Conservation (phyloP, 345 rosid species). For the Erucastrum elatum region DNA sequence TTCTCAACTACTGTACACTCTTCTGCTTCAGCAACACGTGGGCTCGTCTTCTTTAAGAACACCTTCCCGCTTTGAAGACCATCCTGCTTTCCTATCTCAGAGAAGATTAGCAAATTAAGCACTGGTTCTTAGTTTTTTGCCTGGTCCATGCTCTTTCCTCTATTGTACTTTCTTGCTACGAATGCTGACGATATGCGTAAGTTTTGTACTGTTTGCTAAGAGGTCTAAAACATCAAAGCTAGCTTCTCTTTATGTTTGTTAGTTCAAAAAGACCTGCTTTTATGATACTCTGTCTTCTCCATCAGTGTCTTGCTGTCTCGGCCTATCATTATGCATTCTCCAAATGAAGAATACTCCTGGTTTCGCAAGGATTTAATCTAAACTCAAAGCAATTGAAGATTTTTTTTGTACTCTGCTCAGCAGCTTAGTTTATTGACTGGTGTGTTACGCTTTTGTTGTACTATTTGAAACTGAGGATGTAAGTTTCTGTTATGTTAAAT, state of each 20-base stretch:
- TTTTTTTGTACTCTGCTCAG: constrained; percentile 12
- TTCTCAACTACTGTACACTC: constrained; percentile 22
- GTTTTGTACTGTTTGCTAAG: neutral
- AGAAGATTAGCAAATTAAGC: neutral
- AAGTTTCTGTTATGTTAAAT: neutral
- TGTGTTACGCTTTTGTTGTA: neutral
- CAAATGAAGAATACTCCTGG: neutral
- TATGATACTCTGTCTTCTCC: constrained; percentile 2
- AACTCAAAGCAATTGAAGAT: neutral
- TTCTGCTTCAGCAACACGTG: constrained; percentile 15
- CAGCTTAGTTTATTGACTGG: neutral
- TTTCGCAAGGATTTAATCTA: neutral
- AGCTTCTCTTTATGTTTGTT: constrained; percentile 21
- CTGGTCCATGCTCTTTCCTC: too few species aligned
- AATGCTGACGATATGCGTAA: neutral
- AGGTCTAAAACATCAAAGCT: neutral
- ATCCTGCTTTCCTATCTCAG: neutral
- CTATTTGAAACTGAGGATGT: neutral
- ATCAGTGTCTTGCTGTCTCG: neutral
- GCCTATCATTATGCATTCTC: neutral
- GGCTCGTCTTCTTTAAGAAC: constrained; percentile 4
- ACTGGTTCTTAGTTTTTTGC: too few species aligned
- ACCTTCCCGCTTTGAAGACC: constrained; percentile 7
- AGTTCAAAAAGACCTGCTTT: neutral
- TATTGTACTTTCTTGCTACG: too few species aligned